Base-by-base conservation (phyloP, 192 early-diverging fungal species). In the Gaertneriomyces semiglobifer region DNA sequence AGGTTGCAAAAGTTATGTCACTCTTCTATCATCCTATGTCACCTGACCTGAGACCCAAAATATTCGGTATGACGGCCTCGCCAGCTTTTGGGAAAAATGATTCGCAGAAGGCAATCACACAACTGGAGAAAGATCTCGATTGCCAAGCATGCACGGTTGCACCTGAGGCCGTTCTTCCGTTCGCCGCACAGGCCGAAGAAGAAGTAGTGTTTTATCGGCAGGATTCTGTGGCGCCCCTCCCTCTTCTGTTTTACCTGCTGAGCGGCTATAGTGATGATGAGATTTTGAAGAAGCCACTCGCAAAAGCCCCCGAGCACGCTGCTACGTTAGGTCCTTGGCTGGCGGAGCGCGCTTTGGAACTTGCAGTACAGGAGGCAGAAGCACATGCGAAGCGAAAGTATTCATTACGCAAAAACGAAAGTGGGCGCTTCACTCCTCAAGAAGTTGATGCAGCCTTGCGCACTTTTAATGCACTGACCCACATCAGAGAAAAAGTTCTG, bases 31-130 rank as follows among this genome's bases (percentile, higher is more conserved):
- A 80, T 44, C 64, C 69, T n/a, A 77, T 75, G 18, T 73, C 73
- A 0, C 67, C 61, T 2, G 60, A 58, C 2, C 62, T 77, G 7
- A 71, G 86, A 9, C 95, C 95, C 7, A 89, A 88, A 53, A 81
- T 98, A 0, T 94, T 98, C 77, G 91, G 93, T 2, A 93, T 98
- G 92, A 96, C 95, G 0, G 95, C 95, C 3, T 95, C 93, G 14
- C 95, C 95, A 14, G 79, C 88, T 18, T 72, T 77, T 40, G 71
- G 54, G 1, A 66, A 72, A 16, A 44, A 62, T 20, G 19, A 59
- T 16, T 56, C 53, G 8, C 43, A 50, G 48, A 6, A 1, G 7
- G 25, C 61, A 7, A 58, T 71, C n/a, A 63, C 48, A 11, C 60
- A 71, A 40, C 44, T 71, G 9, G 69, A 71, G 43, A n/a, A 10